Evolutionary conservation across 139 green algal genomes (phyloP).

Genomic region (Chlorokybus atmophyticus): DNA sequence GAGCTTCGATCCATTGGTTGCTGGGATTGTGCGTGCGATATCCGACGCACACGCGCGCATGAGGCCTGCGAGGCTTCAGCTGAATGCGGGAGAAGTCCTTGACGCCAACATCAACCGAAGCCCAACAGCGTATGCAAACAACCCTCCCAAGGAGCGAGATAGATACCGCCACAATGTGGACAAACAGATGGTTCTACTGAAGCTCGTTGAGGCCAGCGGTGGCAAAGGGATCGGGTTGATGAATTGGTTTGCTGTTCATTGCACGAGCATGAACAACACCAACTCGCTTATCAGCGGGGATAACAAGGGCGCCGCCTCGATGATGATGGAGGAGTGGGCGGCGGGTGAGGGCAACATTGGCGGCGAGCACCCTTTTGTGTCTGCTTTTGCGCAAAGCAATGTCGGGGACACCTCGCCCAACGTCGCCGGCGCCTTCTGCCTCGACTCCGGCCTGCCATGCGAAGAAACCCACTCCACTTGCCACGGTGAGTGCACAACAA

Average conservation of each 20-base stretch:
- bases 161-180: constrained; percentile 51
- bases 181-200: constrained; percentile 51
- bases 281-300: constrained; percentile 66
- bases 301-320: constrained; percentile 68
- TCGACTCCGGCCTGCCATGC: constrained; percentile 59
- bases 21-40: constrained; percentile 52
- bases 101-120: constrained; percentile 66
- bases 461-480: constrained; percentile 15
- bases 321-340: constrained; percentile 46
- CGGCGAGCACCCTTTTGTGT: constrained; percentile 37
- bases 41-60: constrained; percentile 43
- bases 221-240: constrained; percentile 19
- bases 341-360: neutral
- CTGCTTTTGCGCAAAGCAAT: constrained; percentile 60
- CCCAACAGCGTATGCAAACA: constrained; percentile 60
- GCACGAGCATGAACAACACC: constrained; percentile 78
- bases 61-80: constrained; percentile 26
- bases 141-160: constrained; percentile 49
- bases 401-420: constrained; percentile 70
- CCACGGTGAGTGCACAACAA: no score
- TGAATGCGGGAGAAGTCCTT: constrained; percentile 21
- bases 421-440: constrained; percentile 52
- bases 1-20: constrained; percentile 60
- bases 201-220: constrained; percentile 21
- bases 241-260: constrained; percentile 71